Base-by-base conservation (phyloP, 768 basidiomycete species). In the Filobasidium wieringae region DNA sequence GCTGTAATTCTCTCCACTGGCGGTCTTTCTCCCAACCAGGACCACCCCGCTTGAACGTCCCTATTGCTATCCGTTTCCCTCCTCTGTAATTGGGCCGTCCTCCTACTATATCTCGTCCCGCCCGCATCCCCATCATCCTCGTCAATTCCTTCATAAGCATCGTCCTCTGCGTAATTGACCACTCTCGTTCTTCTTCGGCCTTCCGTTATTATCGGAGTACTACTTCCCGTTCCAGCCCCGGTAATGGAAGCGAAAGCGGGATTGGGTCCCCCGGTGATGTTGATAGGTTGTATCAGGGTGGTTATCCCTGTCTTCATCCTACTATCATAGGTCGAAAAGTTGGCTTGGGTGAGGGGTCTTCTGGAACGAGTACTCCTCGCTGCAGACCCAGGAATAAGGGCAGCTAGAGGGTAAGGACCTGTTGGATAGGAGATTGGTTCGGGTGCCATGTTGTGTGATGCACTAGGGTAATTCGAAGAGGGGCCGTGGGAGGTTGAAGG, bases 261-360 rank as follows among this genome's bases (percentile, higher is more conserved):
- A 27, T 65, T 58, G 1, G 72, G 66, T 39, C 70, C 72, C 22
- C 70, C 69, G 1, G 70, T 74, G 33, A 77, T 73, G 11, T 82
- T 66, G 65, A 88, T 81, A 19, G 95, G 95, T 68, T 99, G 95
- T 74, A 97, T 80, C 64, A 99, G 82, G 6, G 90, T 81, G 0
- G 88, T 86, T 2, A 85, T 80, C 15, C 95, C 95, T 0, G 93
- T 92, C 26, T 87, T 83, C 52, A 97, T 76, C n/a, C 93, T 81
- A 6, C 91, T 86, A 0, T 90, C 78, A 71, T 95, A 97, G 1
- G 88, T 86, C 0, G 88, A 85, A 56, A 82, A 79, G 14, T 83
- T 75, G 0, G 86, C 91, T 69, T 96, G 93, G 11, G 64, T 56
- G 29, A 59, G 55, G 0, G 72, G 70, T 24, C 65, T 55, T 2